Percentiles rank a stretch among this genome's conserved stretches.
phyloP scores from a whole-genome alignment of 169 alveolate genomes.

The Plasmodium malariae region DNA sequence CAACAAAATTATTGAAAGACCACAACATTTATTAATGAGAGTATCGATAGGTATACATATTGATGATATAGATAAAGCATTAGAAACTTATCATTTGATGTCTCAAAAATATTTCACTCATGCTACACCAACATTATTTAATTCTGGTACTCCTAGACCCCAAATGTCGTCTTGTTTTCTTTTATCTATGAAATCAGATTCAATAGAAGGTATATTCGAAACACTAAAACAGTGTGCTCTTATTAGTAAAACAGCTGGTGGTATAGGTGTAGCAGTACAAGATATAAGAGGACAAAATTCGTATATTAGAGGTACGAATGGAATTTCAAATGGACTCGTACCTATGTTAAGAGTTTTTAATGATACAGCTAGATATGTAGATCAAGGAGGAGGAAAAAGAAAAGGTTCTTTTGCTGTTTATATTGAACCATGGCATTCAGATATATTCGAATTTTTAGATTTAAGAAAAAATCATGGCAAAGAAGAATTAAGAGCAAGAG shows the following conservation, averaged over 20 bases:
- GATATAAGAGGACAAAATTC: conserved; percentile 96
- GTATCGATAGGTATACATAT: conserved; percentile 97
- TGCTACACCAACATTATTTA: conserved; percentile 99
- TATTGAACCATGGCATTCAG: conserved; percentile 99
- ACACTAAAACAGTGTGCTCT: conserved; percentile 96
- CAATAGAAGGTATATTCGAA: conserved; percentile 98
- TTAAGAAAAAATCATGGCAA: conserved; percentile 97
- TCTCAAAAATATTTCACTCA: conserved; percentile 97
- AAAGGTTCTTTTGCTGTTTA: conserved; percentile 98
- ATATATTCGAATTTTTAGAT: conserved; percentile 95
- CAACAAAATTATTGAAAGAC: conserved; percentile 96
- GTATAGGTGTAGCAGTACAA: conserved; percentile 97
- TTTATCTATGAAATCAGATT: conserved; percentile 95
- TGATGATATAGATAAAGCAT: conserved; percentile 95
- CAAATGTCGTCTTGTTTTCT: conserved; percentile 98
- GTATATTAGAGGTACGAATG: conserved; percentile 98
- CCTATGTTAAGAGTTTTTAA: conserved; percentile 98
- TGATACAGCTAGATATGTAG: conserved; percentile 96
- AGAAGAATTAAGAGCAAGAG: conserved; percentile 98
- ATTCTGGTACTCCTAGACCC: conserved; percentile 97
- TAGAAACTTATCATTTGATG: conserved; percentile 95
- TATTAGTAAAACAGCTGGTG: conserved; percentile 99
- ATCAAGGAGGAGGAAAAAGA: conserved; percentile 97
- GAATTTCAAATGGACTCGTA: conserved; percentile 97
- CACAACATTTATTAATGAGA: conserved; percentile 98